Evolutionary conservation across 108 stramenopile genomes (phyloP).

Genomic region (Cyclostephanos invisitatus): DNA sequence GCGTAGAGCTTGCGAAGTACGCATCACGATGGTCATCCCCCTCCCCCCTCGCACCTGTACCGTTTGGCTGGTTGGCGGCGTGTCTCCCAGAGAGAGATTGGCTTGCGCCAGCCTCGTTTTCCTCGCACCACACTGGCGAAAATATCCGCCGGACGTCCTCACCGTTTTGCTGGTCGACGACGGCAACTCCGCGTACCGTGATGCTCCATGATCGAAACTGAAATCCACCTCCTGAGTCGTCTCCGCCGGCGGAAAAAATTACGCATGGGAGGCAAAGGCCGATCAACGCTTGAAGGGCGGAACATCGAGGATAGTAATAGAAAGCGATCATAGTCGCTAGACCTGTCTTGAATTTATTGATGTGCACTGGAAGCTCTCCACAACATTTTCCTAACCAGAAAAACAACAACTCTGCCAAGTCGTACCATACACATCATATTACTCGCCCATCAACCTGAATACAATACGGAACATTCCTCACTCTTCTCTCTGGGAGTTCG

Average conservation of each 20-base stretch:
- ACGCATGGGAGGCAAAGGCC: neutral
- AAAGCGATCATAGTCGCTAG: neutral
- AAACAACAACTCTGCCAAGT: too few relatives aligned
- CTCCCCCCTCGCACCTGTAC: too few relatives aligned
- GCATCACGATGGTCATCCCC: neutral
- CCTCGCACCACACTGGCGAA: neutral
- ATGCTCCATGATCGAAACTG: neutral
- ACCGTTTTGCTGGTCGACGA: neutral
- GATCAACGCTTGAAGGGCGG: too few relatives aligned
- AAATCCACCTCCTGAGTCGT: neutral
- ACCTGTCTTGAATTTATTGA: neutral
- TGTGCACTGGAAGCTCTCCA: too few relatives aligned
- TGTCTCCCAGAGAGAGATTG: too few relatives aligned
- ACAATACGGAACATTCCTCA: too few relatives aligned
- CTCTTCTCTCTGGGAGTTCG: too few relatives aligned
- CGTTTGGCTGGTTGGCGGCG: too few relatives aligned
- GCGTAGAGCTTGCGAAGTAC: neutral
- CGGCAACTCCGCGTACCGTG: too few relatives aligned
- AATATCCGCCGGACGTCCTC: neutral
- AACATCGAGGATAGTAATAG: neutral
- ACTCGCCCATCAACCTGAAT: too few relatives aligned
- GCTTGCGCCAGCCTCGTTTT: neutral
- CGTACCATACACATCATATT: too few relatives aligned
- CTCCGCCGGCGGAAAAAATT: neutral
- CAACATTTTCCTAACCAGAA: too few relatives aligned